These are phyloP conservation scores for Chalara sp. DNA, from an alignment of 2,329 filamentous ascomycete genomes.

Conservation along the genomic window DNA sequence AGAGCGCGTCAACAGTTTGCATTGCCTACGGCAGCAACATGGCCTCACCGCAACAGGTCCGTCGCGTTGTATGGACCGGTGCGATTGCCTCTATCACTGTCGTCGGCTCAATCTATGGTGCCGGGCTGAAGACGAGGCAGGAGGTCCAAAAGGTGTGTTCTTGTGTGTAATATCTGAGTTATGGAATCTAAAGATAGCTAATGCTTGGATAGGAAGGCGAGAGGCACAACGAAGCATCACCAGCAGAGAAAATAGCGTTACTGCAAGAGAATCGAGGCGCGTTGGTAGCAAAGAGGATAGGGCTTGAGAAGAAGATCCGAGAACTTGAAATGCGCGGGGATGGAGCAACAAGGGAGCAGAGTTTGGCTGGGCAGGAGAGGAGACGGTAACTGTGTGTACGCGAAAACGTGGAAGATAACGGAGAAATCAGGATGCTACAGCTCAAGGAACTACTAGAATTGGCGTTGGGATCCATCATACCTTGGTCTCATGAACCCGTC, in stretches of 20 bases:
- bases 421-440: too few relatives aligned
- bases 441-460: too few relatives aligned
- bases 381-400: conserved; percentile 6
- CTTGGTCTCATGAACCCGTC: too few relatives aligned
- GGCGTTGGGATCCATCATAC: too few relatives aligned
- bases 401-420: too few relatives aligned
- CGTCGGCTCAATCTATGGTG: conserved; percentile 52
- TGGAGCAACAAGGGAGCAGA: conserved; percentile 32
- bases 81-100: conserved; percentile 49
- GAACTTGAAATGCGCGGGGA: conserved; percentile 36
- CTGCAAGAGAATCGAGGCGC: conserved; percentile 43
- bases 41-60: conserved; percentile 22
- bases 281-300: conserved; percentile 42
- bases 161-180: too few relatives aligned
- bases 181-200: too few relatives aligned
- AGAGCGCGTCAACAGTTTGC: not conserved
- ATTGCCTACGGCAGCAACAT: not conserved
- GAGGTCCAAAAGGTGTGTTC: conserved; percentile 42
- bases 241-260: conserved; percentile 47
- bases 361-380: conserved; percentile 26
- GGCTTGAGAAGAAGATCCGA: conserved; percentile 50
- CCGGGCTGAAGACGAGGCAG: conserved; percentile 46
- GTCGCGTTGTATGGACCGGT: conserved; percentile 45
- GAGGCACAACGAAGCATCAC: conserved; percentile 40
- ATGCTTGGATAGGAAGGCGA: conserved; percentile 31